Evolutionary conservation across 495 filamentous ascomycete genomes (phyloP).

Genomic region (Penicillium manginii): DNA sequence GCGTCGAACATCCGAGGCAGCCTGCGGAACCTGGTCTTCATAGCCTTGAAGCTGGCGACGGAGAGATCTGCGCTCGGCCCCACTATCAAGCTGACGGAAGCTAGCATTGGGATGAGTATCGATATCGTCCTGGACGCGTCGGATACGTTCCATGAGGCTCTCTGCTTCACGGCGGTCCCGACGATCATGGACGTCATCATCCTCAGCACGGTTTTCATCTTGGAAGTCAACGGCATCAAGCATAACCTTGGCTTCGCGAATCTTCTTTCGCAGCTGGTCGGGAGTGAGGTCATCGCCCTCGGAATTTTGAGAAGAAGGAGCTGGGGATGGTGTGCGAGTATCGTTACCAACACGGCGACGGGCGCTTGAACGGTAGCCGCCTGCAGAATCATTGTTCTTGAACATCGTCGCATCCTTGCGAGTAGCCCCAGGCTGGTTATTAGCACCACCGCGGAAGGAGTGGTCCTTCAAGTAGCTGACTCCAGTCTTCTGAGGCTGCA

Average conservation of each 20-base stretch:
- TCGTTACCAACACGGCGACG: constrained; percentile 79
- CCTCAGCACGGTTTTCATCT: constrained; percentile 85
- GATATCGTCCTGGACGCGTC: constrained; percentile 96
- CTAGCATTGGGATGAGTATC: constrained; percentile 84
- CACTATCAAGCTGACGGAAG: constrained; percentile 73
- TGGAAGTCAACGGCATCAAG: constrained; percentile 98
- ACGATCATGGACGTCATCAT: constrained; percentile 90
- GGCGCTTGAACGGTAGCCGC: constrained; percentile 93
- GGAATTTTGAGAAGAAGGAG: constrained; percentile 73
- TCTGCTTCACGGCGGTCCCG: constrained; percentile 91
- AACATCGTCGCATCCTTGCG: constrained; percentile 97
- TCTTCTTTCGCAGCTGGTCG: constrained; percentile 89
- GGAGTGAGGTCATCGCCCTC: constrained; percentile 76
- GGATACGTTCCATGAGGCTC: constrained; percentile 88
- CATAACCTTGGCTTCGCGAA: constrained; percentile 92
- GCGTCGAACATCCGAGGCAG: constrained; percentile 88
- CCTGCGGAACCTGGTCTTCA: constrained; percentile 86
- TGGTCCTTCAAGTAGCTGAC: constrained; percentile 96
- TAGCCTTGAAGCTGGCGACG: constrained; percentile 86
- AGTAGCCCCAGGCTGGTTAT: constrained; percentile 39
- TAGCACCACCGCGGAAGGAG: constrained; percentile 72
- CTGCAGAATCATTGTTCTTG: constrained; percentile 85
- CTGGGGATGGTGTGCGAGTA: constrained; percentile 73
- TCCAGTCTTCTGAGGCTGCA: constrained; percentile 94
- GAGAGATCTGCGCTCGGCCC: constrained; percentile 81